Percentiles rank a stretch among this genome's conserved stretches.
Conservation (phyloP, 1,284 basidiomycete species). For the Apiotrichum porosum region DNA sequence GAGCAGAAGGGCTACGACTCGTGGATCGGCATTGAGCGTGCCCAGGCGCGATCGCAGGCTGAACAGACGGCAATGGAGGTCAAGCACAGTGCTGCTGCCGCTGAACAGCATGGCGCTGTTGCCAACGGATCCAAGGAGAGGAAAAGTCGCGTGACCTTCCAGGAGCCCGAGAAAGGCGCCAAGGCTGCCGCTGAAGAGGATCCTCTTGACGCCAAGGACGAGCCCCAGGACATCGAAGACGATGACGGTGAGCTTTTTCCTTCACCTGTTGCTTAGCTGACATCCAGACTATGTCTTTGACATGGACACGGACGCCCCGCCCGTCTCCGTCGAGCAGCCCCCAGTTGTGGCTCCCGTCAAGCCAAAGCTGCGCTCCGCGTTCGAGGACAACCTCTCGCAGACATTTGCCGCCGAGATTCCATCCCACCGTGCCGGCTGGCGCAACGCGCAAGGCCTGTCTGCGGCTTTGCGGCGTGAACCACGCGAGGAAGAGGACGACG, state of each 20-base stretch:
- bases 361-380: slow-evolving; percentile 24
- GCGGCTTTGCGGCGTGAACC: slow-evolving; percentile 10
- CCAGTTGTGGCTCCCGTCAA: slow-evolving; percentile 3
- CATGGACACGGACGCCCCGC: slow-evolving; percentile 38
- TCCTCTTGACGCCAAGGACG: neutral
- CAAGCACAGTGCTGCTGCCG: neutral
- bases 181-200: neutral
- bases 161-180: slow-evolving; percentile 7
- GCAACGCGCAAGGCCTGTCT: slow-evolving; percentile 23
- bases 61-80: slow-evolving; percentile 11
- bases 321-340: slow-evolving; percentile 1
- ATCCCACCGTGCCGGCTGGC: slow-evolving; percentile 46
- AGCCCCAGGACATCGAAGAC: slow-evolving; percentile 13
- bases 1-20: slow-evolving; percentile 32
- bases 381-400: slow-evolving; percentile 42
- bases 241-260: slow-evolving; percentile 22
- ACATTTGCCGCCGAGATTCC: slow-evolving; percentile 47
- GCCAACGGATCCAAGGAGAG: slow-evolving; percentile 1
- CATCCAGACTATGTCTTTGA: slow-evolving; percentile 45
- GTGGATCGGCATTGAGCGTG: slow-evolving; percentile 33
- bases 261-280: neutral
- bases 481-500: slow-evolving; percentile 16
- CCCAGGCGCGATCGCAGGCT: slow-evolving; percentile 17
- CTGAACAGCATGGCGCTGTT: neutral
- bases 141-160: slow-evolving; percentile 10